phyloP scores from a whole-genome alignment of 768 basidiomycete species.

The Collybia mongolica region DNA sequence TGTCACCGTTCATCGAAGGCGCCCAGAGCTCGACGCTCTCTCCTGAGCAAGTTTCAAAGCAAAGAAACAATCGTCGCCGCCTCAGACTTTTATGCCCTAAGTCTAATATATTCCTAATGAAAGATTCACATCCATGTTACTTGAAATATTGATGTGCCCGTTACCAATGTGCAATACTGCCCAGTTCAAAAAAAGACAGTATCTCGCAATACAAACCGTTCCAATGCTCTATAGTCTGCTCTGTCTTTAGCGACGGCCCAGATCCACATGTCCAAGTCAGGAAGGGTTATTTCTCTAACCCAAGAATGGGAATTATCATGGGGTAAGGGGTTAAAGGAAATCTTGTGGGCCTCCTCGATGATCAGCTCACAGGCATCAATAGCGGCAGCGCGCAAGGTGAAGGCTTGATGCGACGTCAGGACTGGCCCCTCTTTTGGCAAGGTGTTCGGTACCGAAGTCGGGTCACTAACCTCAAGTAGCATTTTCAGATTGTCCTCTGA shows the following conservation, averaged over 20 bases:
- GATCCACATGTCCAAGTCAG: constrained; percentile 75
- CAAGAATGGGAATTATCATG: constrained; percentile 34
- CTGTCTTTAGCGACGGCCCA: constrained; percentile 83
- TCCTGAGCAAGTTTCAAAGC: no score
- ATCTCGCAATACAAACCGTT: constrained; percentile 62
- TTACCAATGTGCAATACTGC: no score
- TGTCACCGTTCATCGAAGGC: no score
- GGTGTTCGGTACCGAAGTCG: constrained; percentile 11
- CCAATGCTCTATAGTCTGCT: constrained; percentile 62
- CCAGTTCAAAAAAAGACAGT: constrained; percentile 65
- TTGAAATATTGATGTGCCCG: no score
- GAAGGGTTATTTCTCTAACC: constrained; percentile 56
- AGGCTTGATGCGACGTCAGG: constrained; percentile 62
- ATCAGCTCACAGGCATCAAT: constrained; percentile 78
- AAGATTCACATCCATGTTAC: no score
- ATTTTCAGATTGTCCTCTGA: constrained; percentile 33
- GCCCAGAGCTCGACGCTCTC: no score
- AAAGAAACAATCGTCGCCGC: no score
- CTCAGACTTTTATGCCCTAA: no score
- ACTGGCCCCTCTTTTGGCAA: constrained; percentile 44
- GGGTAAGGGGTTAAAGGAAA: constrained; percentile 18
- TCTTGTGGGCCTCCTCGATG: constrained; percentile 46
- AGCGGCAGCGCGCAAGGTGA: constrained; percentile 73
- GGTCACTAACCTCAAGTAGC: constrained; percentile 31
- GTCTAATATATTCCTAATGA: no score